Percentiles rank a stretch among this genome's conserved stretches.
Evolutionary conservation across 164 flowering plant genomes (phyloP).

Genomic region (Vitis amurensis): DNA sequence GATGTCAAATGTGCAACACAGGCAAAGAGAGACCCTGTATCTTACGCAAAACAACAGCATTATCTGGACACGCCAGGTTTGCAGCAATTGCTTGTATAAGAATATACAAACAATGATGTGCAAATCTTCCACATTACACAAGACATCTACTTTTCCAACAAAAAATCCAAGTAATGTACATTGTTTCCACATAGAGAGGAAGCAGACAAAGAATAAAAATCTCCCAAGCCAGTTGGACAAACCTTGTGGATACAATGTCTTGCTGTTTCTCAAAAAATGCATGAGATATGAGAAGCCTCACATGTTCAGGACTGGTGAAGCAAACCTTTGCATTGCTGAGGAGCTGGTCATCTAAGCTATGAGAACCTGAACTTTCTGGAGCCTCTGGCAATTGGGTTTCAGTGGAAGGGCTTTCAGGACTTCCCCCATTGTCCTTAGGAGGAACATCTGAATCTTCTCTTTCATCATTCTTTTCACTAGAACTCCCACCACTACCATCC

Average conservation of each 20-base stretch:
- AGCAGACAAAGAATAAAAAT: constrained; percentile 20
- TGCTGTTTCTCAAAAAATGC: constrained; percentile 2
- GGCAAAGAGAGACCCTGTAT: neutral
- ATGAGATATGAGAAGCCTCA: neutral
- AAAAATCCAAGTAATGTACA: constrained; percentile 27
- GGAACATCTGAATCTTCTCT: constrained; percentile 44
- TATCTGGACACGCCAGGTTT: neutral
- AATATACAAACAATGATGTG: constrained; percentile 4
- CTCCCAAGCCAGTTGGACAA: constrained; percentile 10
- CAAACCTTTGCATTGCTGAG: constrained; percentile 22
- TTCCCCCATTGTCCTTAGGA: constrained; percentile 35
- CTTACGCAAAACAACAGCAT: neutral
- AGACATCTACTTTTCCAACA: constrained; percentile 21
- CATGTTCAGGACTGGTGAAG: neutral
- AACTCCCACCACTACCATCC: constrained; percentile 46
- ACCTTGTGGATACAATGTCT: constrained; percentile 1
- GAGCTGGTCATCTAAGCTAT: constrained; percentile 29
- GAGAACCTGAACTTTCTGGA: constrained; percentile 40
- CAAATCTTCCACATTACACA: constrained; percentile 26
- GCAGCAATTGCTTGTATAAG: neutral
- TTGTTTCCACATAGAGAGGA: constrained; percentile 16
- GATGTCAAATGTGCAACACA: neutral
- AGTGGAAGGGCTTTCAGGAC: constrained; percentile 28
- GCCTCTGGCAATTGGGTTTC: constrained; percentile 36
- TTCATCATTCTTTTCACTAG: constrained; percentile 44